Evolutionary conservation across 1,284 basidiomycete genomes (phyloP), one percentile per base, ranked within the genome.

Genomic region (Austroboletus novae-zelandiae): DNA sequence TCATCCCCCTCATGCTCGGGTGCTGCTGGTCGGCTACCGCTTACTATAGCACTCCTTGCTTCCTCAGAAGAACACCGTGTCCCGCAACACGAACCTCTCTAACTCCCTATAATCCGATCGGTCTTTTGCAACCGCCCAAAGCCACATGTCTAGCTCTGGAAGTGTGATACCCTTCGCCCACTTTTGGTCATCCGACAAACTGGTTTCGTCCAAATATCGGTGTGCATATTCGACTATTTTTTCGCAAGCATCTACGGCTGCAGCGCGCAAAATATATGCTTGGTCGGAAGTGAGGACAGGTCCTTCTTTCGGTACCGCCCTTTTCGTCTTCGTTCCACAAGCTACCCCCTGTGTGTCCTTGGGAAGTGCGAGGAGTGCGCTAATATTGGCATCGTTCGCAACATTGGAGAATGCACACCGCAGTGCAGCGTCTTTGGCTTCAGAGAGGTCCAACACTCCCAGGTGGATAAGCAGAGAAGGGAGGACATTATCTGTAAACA

Each of bases 401-500:
- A 75, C 74, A 49, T 62, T 64, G 39, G 76, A 74, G 63, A 83
- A 85, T 47, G 79, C 60, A 10, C 51, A 57, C 9, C 66, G 65
- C 43, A 84, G 62, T 5, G 58, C 65, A 39, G 73, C 64, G 17
- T 77, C 70, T 37, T 62, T 61, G 11, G 71, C 65, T 14, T 60
- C 60, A 8, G 84, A 79, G 31, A 90, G 67, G 61, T 89, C 80
- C 56, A 95, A 70, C 34, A 94, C 78, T 43, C 87, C 85, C 23
- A 91, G 72, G 66, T 91, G 83, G 34, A 91, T 71, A 47, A 94
- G 80, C 54, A 94, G 74, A 8, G 91, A 91, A 1, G 93, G 91
- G 5, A 94, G 69, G 43, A 95, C 89, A 61, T 94, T 93, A 71
- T 95, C 93, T 7, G 87, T 76, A 64, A 93, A 94, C 46, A 92